Conservation (phyloP, 139 green algal species). For the Astrephomene gubernaculifera region DNA sequence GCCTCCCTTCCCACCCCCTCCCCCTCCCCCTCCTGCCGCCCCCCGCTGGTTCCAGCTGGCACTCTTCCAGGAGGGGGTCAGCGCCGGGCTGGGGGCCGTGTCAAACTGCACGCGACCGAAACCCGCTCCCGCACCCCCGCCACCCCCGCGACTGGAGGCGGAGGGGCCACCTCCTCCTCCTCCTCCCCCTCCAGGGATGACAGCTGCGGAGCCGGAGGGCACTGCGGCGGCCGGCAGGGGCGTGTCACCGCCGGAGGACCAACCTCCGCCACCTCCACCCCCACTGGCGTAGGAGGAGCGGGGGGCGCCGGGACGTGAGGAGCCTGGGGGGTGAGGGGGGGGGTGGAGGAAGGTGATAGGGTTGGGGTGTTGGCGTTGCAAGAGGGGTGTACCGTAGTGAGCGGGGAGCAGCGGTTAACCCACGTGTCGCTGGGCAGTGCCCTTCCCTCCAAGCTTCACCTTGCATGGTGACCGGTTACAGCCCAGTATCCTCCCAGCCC, state of each 20-base stretch:
- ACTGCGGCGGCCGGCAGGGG: conserved; percentile 54
- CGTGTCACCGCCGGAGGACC: conserved; percentile 36
- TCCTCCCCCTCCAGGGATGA: no score
- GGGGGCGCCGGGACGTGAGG: conserved; percentile 8
- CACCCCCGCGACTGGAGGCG: conserved; percentile 2
- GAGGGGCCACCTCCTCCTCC: no score
- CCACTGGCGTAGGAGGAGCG: conserved; percentile 32
- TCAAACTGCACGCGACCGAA: conserved; percentile 78
- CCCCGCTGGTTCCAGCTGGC: conserved; percentile 66
- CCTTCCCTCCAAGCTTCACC: no score
- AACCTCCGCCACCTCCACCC: conserved; percentile 21
- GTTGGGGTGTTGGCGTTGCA: neutral
- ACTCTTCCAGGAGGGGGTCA: conserved; percentile 79
- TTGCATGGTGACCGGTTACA: no score
- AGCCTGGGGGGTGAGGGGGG: neutral
- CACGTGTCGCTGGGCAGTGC: no score
- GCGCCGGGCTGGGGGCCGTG: conserved; percentile 65
- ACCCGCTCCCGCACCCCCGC: neutral
- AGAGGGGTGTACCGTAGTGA: no score
- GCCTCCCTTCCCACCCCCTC: neutral
- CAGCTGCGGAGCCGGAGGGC: conserved; percentile 50
- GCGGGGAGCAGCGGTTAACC: no score
- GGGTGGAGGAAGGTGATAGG: neutral
- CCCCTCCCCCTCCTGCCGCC: neutral
- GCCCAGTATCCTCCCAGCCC: no score